These are phyloP conservation scores for Coemansia sp. DNA, from an alignment of 192 early-diverging fungal species.

Conservation along the genomic window DNA sequence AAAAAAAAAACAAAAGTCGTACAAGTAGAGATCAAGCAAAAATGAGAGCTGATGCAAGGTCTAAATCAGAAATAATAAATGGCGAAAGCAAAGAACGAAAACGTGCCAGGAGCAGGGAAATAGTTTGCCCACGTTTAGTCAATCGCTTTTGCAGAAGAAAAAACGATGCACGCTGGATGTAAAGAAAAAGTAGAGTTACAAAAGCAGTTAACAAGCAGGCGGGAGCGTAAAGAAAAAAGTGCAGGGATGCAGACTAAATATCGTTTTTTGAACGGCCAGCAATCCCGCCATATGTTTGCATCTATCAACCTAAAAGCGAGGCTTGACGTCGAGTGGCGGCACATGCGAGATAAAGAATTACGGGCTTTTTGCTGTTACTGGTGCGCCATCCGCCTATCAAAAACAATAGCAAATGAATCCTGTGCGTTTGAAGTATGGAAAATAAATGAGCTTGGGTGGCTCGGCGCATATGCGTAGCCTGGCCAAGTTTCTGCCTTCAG, in stretches of 20 bases:
- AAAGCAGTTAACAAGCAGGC: not conserved
- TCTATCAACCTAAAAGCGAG: not conserved
- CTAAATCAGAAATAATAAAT: not conserved
- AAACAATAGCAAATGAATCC: not conserved
- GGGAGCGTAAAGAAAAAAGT: not conserved
- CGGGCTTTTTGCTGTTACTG: not conserved
- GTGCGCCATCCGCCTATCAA: conserved; percentile 1
- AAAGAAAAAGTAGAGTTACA: not conserved
- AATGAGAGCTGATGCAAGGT: not conserved
- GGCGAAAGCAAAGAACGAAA: not conserved
- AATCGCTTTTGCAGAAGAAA: no score
- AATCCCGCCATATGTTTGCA: not conserved
- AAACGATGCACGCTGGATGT: no score
- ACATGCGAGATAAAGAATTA: not conserved
- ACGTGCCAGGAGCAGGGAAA: not conserved
- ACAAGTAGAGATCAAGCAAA: not conserved
- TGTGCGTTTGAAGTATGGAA: not conserved
- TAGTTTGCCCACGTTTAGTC: not conserved
- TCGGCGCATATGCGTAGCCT: not conserved
- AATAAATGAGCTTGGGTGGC: not conserved
- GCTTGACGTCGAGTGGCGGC: not conserved
- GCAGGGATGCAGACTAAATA: not conserved
- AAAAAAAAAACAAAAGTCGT: not conserved
- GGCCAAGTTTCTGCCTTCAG: not conserved
- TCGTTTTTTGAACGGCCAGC: not conserved